Conservation (phyloP, 2,329 filamentous ascomycete species). For the Hirsutella minnesotensis region DNA sequence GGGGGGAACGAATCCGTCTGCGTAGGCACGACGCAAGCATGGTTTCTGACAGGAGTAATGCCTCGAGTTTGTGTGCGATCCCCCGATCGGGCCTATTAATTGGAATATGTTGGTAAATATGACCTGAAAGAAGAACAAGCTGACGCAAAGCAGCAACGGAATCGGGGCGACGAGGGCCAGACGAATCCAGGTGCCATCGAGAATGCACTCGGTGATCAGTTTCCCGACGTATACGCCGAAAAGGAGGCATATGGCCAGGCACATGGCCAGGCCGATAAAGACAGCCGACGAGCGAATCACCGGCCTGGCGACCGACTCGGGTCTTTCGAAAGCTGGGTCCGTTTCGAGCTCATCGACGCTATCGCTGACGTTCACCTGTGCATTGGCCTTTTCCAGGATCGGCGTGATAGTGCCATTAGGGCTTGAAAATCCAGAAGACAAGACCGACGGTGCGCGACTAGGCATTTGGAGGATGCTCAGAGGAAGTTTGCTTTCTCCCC, state of each 20-base stretch:
- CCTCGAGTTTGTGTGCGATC: conserved; percentile 28
- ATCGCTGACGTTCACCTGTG: conserved; percentile 7
- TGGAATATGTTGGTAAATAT: conserved; percentile 28
- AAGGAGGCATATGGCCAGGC: conserved; percentile 24
- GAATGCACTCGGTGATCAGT: conserved; percentile 24
- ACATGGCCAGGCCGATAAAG: conserved; percentile 25
- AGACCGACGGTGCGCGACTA: conserved; percentile 6
- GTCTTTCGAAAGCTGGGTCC: conserved; percentile 11
- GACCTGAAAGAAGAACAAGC: conserved; percentile 31
- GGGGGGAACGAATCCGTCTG: conserved; percentile 20
- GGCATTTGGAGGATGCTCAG: conserved; percentile 9
- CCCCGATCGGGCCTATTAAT: conserved; percentile 35
- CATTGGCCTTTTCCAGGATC: conserved; percentile 7
- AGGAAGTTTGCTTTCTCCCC: conserved; percentile 10
- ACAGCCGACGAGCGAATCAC: conserved; percentile 23
- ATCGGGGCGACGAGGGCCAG: conserved; percentile 22
- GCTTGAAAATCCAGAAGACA: conserved; percentile 8
- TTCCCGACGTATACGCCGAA: conserved; percentile 24
- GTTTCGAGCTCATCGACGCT: conserved; percentile 13
- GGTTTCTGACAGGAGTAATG: conserved; percentile 29
- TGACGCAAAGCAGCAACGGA: conserved; percentile 22
- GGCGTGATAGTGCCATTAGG: conserved; percentile 8
- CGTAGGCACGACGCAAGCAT: conserved; percentile 18
- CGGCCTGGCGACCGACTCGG: conserved; percentile 29
- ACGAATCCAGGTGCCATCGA: conserved; percentile 24